phyloP scores from a whole-genome alignment of 148 eudicot genomes.

The Beta vulgaris region DNA sequence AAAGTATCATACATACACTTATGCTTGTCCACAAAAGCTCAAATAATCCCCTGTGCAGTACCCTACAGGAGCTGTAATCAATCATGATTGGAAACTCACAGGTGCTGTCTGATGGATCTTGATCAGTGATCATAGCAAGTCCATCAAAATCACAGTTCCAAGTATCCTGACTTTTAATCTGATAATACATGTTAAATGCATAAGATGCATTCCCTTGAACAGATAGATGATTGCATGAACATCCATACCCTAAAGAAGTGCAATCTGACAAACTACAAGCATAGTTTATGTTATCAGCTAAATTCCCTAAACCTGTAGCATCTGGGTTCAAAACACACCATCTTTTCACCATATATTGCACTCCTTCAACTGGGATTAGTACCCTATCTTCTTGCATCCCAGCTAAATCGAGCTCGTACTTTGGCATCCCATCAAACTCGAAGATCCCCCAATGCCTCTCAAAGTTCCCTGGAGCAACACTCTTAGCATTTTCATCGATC shows the following conservation, averaged over 20 bases:
- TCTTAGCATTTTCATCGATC: slow-evolving; percentile 80
- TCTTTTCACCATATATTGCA: slow-evolving; percentile 49
- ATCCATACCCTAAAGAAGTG: slow-evolving; percentile 83
- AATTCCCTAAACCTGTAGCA: slow-evolving; percentile 37
- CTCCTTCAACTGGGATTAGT: slow-evolving; percentile 62
- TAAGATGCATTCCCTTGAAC: slow-evolving; percentile 73
- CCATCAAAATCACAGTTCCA: slow-evolving; percentile 92
- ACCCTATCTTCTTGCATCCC: slow-evolving; percentile 51
- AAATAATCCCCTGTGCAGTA: slow-evolving; percentile 33
- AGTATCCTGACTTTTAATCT: slow-evolving; percentile 55
- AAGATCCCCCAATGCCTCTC: slow-evolving; percentile 98
- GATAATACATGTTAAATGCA: slow-evolving; percentile 95
- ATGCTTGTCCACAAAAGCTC: slow-evolving; percentile 40
- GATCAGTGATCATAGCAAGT: slow-evolving; percentile 54
- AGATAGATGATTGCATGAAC: slow-evolving; percentile 66
- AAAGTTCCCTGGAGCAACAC: slow-evolving; percentile 80
- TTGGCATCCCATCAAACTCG: slow-evolving; percentile 92
- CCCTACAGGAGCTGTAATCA: slow-evolving; percentile 48
- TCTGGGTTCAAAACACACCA: slow-evolving; percentile 83
- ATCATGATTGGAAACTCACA: slow-evolving; percentile 83
- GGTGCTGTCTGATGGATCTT: slow-evolving; percentile 62
- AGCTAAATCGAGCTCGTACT: slow-evolving; percentile 65
- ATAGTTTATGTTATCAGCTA: slow-evolving; percentile 59
- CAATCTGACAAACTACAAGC: slow-evolving; percentile 95
- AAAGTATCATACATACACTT: slow-evolving; percentile 50